phyloP scores from a whole-genome alignment of 805 yeast genomes.

The Cyberlindnera amylophila region DNA sequence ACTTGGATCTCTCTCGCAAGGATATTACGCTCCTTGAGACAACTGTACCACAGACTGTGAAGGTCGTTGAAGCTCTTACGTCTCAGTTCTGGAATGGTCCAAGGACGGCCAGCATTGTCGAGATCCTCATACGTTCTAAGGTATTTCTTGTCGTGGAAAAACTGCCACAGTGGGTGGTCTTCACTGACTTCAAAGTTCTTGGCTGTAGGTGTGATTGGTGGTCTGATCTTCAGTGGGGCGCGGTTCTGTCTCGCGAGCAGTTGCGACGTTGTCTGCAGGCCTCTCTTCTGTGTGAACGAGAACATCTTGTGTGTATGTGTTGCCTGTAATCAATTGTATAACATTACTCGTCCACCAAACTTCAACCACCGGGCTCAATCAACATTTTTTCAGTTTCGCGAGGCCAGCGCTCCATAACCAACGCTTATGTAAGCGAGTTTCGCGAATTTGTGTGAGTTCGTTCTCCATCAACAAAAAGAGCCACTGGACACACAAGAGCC shows the following conservation, averaged over 20 bases:
- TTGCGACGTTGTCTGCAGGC: slow-evolving; percentile 16
- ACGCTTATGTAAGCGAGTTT: neutral
- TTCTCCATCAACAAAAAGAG: neutral
- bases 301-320: slow-evolving; percentile 7
- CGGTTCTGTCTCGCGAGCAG: slow-evolving; percentile 20
- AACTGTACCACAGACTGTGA: slow-evolving; percentile 86
- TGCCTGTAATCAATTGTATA: too few relatives aligned
- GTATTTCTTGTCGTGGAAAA: slow-evolving; percentile 63
- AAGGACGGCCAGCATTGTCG: slow-evolving; percentile 59
- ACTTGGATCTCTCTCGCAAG: slow-evolving; percentile 72
- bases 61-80: slow-evolving; percentile 88
- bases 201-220: slow-evolving; percentile 83
- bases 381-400: slow-evolving; percentile 1
- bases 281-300: slow-evolving; percentile 16
- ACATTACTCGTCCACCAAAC: neutral
- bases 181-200: slow-evolving; percentile 68
- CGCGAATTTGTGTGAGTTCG: neutral
- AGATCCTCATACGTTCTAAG: slow-evolving; percentile 56
- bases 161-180: slow-evolving; percentile 94
- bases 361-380: neutral
- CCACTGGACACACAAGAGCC: neutral
- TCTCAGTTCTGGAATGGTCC: slow-evolving; percentile 87
- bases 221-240: slow-evolving; percentile 44
- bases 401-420: too few relatives aligned
- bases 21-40: slow-evolving; percentile 77